These are phyloP conservation scores for Hordeum marinum DNA, from an alignment of 176 grass and related monocot genomes.

Conservation along the genomic window DNA sequence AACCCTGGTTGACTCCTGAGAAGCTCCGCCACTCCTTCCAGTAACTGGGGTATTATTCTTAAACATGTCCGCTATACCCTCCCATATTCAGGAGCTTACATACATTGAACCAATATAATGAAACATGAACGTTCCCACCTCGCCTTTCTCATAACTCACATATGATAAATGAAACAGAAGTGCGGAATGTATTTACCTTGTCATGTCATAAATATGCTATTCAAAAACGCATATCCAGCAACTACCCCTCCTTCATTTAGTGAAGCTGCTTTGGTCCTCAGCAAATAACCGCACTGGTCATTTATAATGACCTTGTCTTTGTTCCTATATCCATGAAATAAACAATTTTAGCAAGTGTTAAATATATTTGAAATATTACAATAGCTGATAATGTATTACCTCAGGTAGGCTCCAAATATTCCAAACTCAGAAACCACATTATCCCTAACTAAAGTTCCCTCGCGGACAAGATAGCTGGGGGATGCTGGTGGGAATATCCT, in stretches of 20 bases:
- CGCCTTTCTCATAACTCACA: no score
- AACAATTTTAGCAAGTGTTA: background rate
- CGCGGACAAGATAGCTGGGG: conserved; percentile 47
- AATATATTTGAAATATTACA: background rate
- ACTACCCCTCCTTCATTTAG: conserved; percentile 73
- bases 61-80: no score
- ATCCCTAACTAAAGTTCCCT: conserved; percentile 32
- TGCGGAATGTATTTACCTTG: conserved; percentile 21
- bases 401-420: conserved; percentile 54
- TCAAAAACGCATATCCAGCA: conserved; percentile 57
- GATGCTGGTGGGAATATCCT: conserved; percentile 52
- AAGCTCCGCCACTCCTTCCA: no score
- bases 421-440: conserved; percentile 57
- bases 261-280: conserved; percentile 61
- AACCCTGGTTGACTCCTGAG: no score
- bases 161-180: background rate
- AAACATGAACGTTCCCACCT: no score
- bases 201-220: conserved; percentile 55
- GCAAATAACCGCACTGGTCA: conserved; percentile 53
- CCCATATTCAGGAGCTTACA: no score
- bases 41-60: no score
- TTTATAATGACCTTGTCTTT: conserved; percentile 56
- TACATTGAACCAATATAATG: no score
- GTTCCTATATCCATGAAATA: conserved; percentile 33
- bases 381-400: background rate